These are phyloP conservation scores for Chlamydomonas urium DNA, from an alignment of 139 green algal species.

Conservation along the genomic window DNA sequence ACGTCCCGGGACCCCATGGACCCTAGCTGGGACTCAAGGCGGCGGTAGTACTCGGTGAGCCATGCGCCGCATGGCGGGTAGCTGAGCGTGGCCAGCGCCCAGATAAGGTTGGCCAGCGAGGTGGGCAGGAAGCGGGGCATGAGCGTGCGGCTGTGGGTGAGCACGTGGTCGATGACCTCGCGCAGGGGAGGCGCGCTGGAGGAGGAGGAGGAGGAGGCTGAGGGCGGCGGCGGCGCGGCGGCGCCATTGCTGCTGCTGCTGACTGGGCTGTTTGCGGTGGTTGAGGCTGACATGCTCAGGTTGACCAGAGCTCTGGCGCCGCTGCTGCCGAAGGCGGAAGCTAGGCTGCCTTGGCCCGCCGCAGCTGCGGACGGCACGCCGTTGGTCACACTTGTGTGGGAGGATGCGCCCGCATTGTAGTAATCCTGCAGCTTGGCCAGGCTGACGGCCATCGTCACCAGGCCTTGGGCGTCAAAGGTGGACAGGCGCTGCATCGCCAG, in stretches of 20 bases:
- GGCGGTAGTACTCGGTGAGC: constrained; percentile 19
- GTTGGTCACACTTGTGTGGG: too few relatives aligned
- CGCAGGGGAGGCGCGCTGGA: too few relatives aligned
- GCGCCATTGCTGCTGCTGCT: too few relatives aligned
- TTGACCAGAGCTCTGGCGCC: too few relatives aligned
- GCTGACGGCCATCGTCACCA: constrained; percentile 1
- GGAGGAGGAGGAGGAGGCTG: too few relatives aligned
- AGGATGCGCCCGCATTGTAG: too few relatives aligned
- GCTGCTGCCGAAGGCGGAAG: too few relatives aligned
- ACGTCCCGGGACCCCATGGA: constrained; percentile 16
- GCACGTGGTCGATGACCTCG: not conserved
- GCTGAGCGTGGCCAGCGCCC: constrained; percentile 31
- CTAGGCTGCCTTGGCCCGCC: too few relatives aligned
- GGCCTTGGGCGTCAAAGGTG: constrained; percentile 4
- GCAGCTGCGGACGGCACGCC: too few relatives aligned
- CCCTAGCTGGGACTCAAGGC: not conserved
- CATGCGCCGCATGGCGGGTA: constrained; percentile 33
- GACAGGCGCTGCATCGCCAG: not conserved
- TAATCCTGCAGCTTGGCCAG: constrained; percentile 8
- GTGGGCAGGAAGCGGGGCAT: constrained; percentile 3
- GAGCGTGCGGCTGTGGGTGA: not conserved
- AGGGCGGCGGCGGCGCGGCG: too few relatives aligned
- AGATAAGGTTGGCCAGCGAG: constrained; percentile 32
- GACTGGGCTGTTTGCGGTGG: too few relatives aligned
- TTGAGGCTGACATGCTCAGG: too few relatives aligned